Conservation (phyloP, 2,329 filamentous ascomycete species). For the Grosmannia clavigera region DNA sequence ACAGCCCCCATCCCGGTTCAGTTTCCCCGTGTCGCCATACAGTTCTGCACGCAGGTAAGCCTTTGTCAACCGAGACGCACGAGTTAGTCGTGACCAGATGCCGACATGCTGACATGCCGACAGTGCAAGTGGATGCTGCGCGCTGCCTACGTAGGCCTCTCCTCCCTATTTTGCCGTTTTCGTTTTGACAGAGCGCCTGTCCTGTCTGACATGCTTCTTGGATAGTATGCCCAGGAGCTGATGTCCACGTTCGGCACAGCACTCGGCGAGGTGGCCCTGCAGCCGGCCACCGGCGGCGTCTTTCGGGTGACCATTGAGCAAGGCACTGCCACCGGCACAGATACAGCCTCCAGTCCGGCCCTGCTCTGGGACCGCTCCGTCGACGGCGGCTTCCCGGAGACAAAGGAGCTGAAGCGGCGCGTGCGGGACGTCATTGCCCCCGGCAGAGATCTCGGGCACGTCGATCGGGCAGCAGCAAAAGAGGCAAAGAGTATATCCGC, state of each 20-base stretch:
- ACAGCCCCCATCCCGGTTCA: constrained; percentile 17
- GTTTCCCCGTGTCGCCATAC: constrained; percentile 70
- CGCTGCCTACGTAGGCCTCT: constrained; percentile 58
- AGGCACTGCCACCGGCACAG: constrained; percentile 6
- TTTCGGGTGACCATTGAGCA: constrained; percentile 49
- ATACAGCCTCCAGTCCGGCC: constrained; percentile 15
- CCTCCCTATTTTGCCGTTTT: background rate
- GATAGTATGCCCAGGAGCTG: constrained; percentile 86
- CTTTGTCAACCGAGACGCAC: background rate
- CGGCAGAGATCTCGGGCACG: constrained; percentile 65
- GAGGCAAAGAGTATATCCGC: constrained; percentile 1
- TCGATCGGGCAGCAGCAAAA: constrained; percentile 38
- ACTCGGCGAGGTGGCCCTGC: constrained; percentile 77
- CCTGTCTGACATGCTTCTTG: background rate
- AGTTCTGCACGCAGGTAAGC: constrained; percentile 60
- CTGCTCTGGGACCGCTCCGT: constrained; percentile 74
- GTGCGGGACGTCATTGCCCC: constrained; percentile 78
- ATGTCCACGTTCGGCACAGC: constrained; percentile 79
- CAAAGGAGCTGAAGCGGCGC: constrained; percentile 77
- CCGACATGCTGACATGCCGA: background rate
- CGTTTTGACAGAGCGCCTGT: no score
- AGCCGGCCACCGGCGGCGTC: constrained; percentile 72
- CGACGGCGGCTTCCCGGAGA: constrained; percentile 87
- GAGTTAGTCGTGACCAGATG: background rate
- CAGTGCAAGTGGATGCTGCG: constrained; percentile 84